phyloP scores from a whole-genome alignment of 169 alveolate genomes.

The Plasmodium relictum region DNA sequence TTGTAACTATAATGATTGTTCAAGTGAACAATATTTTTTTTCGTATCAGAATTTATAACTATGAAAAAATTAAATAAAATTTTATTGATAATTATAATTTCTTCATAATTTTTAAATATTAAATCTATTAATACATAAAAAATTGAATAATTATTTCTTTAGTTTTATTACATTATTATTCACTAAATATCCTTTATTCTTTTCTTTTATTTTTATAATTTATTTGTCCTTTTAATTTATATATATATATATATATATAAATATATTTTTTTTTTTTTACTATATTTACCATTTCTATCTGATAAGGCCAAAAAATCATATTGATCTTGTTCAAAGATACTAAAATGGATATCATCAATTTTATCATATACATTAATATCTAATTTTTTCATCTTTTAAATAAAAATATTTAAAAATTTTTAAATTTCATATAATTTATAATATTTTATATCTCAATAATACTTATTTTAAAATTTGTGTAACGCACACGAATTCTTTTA shows the following conservation, averaged over 20 bases:
- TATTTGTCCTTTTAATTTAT: neutral
- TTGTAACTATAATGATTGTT: constrained; percentile 59
- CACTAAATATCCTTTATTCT: neutral
- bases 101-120: too few relatives aligned
- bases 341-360: constrained; percentile 24
- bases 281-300: constrained; percentile 43
- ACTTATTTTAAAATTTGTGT: too few relatives aligned
- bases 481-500: too few relatives aligned
- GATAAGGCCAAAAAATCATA: constrained; percentile 52
- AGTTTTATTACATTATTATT: neutral
- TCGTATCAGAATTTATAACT: constrained; percentile 58
- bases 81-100: neutral
- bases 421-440: too few relatives aligned
- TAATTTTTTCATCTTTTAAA: constrained; percentile 39
- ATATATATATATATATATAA: neutral
- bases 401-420: neutral
- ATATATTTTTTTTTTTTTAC: constrained; percentile 16
- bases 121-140: too few relatives aligned
- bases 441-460: too few relatives aligned
- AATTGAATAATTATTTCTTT: neutral
- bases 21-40: constrained; percentile 52
- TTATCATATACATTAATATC: constrained; percentile 22
- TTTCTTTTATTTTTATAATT: neutral
- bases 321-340: constrained; percentile 32
- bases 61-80: neutral